Evolutionary conservation across 805 yeast species (phyloP).

Genomic region (Yamadazyma akitaensis): DNA sequence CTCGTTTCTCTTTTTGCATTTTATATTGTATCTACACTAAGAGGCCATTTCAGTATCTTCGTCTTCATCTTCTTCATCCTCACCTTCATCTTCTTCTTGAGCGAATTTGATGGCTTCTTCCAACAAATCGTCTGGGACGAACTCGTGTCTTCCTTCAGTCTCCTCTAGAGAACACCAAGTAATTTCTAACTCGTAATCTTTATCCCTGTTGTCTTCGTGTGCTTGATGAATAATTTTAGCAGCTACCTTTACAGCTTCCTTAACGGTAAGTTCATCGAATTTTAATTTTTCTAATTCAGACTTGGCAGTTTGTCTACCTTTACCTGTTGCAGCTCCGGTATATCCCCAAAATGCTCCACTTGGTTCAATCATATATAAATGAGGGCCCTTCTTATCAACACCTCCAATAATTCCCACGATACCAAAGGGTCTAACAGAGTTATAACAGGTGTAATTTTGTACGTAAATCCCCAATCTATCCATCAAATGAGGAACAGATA

Average conservation of each 20-base stretch:
- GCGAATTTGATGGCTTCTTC: slow-evolving; percentile 84
- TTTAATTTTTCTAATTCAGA: slow-evolving; percentile 92
- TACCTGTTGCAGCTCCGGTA: slow-evolving; percentile 95
- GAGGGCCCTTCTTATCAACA: slow-evolving; percentile 84
- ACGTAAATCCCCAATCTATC: slow-evolving; percentile 87
- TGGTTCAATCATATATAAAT: slow-evolving; percentile 95
- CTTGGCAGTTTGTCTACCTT: slow-evolving; percentile 97
- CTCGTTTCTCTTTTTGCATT: not conserved
- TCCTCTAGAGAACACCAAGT: slow-evolving; percentile 80
- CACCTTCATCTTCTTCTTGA: slow-evolving; percentile 78
- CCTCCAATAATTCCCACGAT: slow-evolving; percentile 92
- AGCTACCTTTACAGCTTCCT: slow-evolving; percentile 88
- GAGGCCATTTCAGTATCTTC: slow-evolving; percentile 12
- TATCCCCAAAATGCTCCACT: slow-evolving; percentile 98
- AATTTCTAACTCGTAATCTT: slow-evolving; percentile 92
- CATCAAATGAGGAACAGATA: slow-evolving; percentile 77
- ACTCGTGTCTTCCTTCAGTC: slow-evolving; percentile 76
- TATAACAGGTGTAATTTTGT: slow-evolving; percentile 93
- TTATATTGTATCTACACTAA: slow-evolving; percentile 1
- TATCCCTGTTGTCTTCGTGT: slow-evolving; percentile 97
- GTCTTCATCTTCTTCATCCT: slow-evolving; percentile 38
- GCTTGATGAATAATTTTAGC: slow-evolving; percentile 91
- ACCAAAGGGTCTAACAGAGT: slow-evolving; percentile 97
- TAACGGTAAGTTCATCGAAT: slow-evolving; percentile 61
- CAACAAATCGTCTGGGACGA: slow-evolving; percentile 74